Evolutionary conservation across 176 grass and related monocot genomes (phyloP).

Genomic region (Elymus sibiricus): DNA sequence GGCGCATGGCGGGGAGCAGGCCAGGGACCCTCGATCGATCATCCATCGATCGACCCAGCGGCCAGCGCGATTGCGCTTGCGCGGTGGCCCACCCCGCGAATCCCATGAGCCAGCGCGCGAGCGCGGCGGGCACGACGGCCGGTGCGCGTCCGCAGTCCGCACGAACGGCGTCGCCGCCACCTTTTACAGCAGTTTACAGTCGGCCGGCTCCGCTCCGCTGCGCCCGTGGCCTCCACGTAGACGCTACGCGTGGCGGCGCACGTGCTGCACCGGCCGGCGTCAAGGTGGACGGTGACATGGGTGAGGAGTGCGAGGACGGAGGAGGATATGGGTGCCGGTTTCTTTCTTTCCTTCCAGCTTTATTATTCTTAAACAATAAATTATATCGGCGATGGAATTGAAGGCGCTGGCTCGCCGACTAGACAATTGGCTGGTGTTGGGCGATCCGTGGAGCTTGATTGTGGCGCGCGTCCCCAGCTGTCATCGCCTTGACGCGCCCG

Average conservation of each 20-base stretch:
- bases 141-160: not conserved
- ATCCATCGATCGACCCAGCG: too few species aligned
- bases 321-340: not conserved
- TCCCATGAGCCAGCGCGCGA: conserved; percentile 32
- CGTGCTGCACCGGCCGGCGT: not conserved
- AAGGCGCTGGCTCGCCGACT: not conserved
- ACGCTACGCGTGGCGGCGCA: not conserved
- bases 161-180: not conserved
- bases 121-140: conserved; percentile 24
- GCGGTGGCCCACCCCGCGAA: conserved; percentile 16
- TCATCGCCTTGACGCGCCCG: not conserved
- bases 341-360: too few species aligned
- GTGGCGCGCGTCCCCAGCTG: not conserved
- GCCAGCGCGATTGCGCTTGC: not conserved
- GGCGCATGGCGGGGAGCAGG: conserved; percentile 1
- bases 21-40: not conserved
- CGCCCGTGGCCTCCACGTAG: not conserved
- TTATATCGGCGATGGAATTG: not conserved
- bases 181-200: not conserved
- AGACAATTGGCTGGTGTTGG: not conserved
- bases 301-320: not conserved
- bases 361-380: not conserved
- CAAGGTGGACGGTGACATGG: conserved; percentile 24
- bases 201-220: not conserved
- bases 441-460: not conserved